Evolutionary conservation across 331 rosid species (phyloP), one percentile per base, ranked within the genome.

Genomic region (Saraca asoca): DNA sequence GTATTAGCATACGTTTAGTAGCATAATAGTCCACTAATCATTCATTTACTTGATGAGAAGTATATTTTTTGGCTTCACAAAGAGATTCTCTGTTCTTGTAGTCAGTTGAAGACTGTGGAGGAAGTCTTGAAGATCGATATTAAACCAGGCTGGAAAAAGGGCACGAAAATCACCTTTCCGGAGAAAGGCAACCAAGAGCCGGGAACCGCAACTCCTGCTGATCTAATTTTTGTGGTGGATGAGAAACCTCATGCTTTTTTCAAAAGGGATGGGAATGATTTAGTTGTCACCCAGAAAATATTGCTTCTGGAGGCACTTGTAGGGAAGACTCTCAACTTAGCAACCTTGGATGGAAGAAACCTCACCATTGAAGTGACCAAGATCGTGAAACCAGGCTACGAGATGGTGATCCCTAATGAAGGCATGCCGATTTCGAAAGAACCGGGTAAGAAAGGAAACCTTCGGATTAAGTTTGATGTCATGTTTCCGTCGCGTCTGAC

Each of bases 141-240:
- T 46, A 44, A 83, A 71, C 96, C 95, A 39, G 96, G 95, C 42
- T 90, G 96, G 96, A 90, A 82, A 73, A 90, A 87, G 75, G 96
- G 92, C 43, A 90, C 95, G 17, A 85, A 83, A 67, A 78, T 90
- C 67, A 90, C 85, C 5, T 90, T 90, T 58, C 92, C 88, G 0
- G 85, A 78, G 48, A 83, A 76, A 68, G 96, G 92, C 13, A 82
- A 83, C 71, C 84, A 83, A 74, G 83, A 74, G 51, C 78, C 79
- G 14, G 92, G 95, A 8, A 5, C 64, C 19, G 37, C 74, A 13
- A 31, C 79, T 69, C 77, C 87, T 12, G 75, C 76, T 12, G 96
- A 90, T 74, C 79, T 90, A 46, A 72, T 83, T 0, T 83, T 90
- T 56, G 80, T 90, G 50, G 74, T 90, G 63, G 88, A 81, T 9